Percentiles rank a stretch among this genome's conserved stretches.
These are phyloP conservation scores for Saccharomyces kudriavzevii DNA, from an alignment of 805 yeast genomes.

Conservation along the genomic window DNA sequence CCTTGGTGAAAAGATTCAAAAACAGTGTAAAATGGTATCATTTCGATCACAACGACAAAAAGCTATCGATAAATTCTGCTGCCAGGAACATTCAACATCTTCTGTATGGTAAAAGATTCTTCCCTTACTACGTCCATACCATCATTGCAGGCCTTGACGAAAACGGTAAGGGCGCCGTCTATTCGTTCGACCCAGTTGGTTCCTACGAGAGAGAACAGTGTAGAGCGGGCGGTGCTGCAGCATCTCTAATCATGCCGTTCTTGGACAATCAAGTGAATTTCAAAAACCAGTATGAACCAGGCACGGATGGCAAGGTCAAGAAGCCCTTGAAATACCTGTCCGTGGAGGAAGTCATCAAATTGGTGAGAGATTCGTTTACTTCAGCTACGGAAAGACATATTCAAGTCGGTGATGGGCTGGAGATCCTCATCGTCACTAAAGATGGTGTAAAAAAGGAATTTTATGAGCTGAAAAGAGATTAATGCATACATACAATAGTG, in stretches of 20 bases:
- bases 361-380: slow-evolving; percentile 88
- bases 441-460: slow-evolving; percentile 83
- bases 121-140: slow-evolving; percentile 95
- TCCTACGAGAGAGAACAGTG: slow-evolving; percentile 96
- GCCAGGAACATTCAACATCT: slow-evolving; percentile 88
- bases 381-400: slow-evolving; percentile 98
- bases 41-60: slow-evolving; percentile 69
- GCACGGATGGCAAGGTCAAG: slow-evolving; percentile 56
- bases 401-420: slow-evolving; percentile 95
- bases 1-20: slow-evolving; percentile 67
- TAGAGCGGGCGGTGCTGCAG: slow-evolving; percentile 97
- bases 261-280: slow-evolving; percentile 94
- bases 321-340: slow-evolving; percentile 54
- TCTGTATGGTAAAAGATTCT: slow-evolving; percentile 85
- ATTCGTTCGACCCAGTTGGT: slow-evolving; percentile 96
- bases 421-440: slow-evolving; percentile 82
- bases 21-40: slow-evolving; percentile 79
- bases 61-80: slow-evolving; percentile 58
- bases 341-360: slow-evolving; percentile 75
- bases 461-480: slow-evolving; percentile 84
- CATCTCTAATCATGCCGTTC: slow-evolving; percentile 92
- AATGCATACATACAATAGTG: slow-evolving; percentile 2
- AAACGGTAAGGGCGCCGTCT: slow-evolving; percentile 85
- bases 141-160: slow-evolving; percentile 87
- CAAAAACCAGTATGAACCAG: slow-evolving; percentile 86